These are phyloP conservation scores for Cyclotella atomus DNA, from an alignment of 108 stramenopile species.

Conservation along the genomic window DNA sequence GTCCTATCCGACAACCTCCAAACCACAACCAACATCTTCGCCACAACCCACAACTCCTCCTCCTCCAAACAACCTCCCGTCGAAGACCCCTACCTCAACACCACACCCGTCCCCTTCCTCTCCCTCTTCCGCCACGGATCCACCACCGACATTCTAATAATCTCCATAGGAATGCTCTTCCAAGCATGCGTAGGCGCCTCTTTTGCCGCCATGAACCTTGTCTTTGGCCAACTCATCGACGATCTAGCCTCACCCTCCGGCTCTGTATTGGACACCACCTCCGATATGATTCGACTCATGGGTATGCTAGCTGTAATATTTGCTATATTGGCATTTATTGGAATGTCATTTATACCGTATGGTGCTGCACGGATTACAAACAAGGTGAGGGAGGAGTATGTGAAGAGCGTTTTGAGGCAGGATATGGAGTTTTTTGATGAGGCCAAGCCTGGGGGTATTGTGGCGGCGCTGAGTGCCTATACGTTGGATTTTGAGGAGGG, in stretches of 20 bases:
- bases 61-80: background rate
- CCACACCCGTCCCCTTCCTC: slow-evolving; percentile 16
- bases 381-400: slow-evolving; percentile 22
- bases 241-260: slow-evolving; percentile 14
- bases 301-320: slow-evolving; percentile 22
- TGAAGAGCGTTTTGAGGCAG: slow-evolving; percentile 28
- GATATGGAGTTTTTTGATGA: slow-evolving; percentile 45
- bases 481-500: slow-evolving; percentile 46
- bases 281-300: slow-evolving; percentile 11
- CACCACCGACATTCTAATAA: slow-evolving; percentile 12
- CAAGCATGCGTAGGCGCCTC: slow-evolving; percentile 9
- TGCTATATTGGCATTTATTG: slow-evolving; percentile 21
- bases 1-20: background rate
- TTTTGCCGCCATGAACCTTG: slow-evolving; percentile 27
- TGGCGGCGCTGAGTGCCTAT: slow-evolving; percentile 27
- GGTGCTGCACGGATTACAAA: slow-evolving; percentile 41
- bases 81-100: slow-evolving; percentile 5
- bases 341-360: slow-evolving; percentile 24
- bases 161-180: slow-evolving; percentile 3
- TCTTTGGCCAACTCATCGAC: slow-evolving; percentile 39
- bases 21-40: background rate
- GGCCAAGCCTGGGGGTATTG: slow-evolving; percentile 33
- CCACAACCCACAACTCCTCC: no score
- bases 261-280: background rate
- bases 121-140: slow-evolving; percentile 30